Conservation (phyloP, 805 yeast species). For the Cyberlindnera euphorbiiphila region DNA sequence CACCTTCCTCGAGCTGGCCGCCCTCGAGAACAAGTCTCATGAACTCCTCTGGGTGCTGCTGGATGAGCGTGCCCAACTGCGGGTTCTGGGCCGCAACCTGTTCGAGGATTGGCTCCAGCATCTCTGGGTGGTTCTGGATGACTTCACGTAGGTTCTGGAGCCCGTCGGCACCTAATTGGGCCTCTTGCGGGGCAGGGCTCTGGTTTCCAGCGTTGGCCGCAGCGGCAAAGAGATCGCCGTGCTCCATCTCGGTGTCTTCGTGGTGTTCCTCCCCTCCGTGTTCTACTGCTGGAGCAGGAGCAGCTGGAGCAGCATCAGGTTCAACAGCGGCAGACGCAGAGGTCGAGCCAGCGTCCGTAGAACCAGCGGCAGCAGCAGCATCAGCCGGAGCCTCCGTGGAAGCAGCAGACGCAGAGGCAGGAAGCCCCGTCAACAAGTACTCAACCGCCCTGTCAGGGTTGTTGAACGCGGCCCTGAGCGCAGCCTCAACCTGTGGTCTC, state of each 20-base stretch:
- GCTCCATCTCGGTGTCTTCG: slow-evolving; percentile 31
- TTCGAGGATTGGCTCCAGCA: slow-evolving; percentile 78
- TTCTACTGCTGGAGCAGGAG: neutral
- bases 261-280: slow-evolving; percentile 20
- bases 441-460: slow-evolving; percentile 99
- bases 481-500: slow-evolving; percentile 81
- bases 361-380: slow-evolving; percentile 17
- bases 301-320: slow-evolving; percentile 15
- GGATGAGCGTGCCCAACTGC: slow-evolving; percentile 74
- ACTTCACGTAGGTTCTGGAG: slow-evolving; percentile 64
- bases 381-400: slow-evolving; percentile 26
- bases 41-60: slow-evolving; percentile 86
- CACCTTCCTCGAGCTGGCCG: slow-evolving; percentile 29
- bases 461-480: slow-evolving; percentile 91
- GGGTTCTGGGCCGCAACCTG: slow-evolving; percentile 82
- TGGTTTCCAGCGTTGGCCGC: slow-evolving; percentile 28
- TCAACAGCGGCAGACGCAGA: slow-evolving; percentile 28
- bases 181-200: slow-evolving; percentile 15
- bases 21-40: slow-evolving; percentile 65
- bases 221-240: slow-evolving; percentile 29
- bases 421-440: slow-evolving; percentile 85
- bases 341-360: too few species aligned
- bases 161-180: slow-evolving; percentile 40
- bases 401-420: slow-evolving; percentile 46
- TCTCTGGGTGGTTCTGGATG: slow-evolving; percentile 81